These are phyloP conservation scores for Nematodospora anomalae DNA, from an alignment of 1,139 yeast species.

Conservation along the genomic window DNA sequence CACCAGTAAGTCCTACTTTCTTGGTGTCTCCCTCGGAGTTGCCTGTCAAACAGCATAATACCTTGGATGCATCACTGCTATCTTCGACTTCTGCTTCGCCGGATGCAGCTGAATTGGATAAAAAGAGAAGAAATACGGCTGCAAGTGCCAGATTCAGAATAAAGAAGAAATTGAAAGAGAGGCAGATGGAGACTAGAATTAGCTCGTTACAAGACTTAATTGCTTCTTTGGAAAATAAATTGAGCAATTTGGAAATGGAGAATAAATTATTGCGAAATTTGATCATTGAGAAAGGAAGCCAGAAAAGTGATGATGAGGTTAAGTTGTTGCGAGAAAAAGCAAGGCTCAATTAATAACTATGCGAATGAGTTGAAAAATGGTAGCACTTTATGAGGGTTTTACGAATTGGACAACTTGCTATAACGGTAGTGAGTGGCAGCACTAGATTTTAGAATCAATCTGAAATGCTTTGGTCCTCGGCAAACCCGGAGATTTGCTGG, in stretches of 20 bases:
- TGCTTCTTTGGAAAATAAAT: conserved; percentile 57
- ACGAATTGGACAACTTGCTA: too few relatives aligned
- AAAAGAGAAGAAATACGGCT: conserved; percentile 74
- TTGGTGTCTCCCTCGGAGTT: conserved; percentile 13
- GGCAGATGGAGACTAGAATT: conserved; percentile 73
- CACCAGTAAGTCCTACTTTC: conserved; percentile 10
- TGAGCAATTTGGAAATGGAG: conserved; percentile 59
- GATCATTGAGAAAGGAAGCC: conserved; percentile 44
- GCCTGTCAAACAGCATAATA: conserved; percentile 29
- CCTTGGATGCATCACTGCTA: conserved; percentile 4
- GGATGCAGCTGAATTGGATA: conserved; percentile 35
- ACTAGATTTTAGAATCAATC: too few relatives aligned
- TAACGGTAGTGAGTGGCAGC: too few relatives aligned
- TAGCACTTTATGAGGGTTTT: too few relatives aligned
- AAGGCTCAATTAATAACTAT: conserved; percentile 8
- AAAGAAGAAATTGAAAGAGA: conserved; percentile 80
- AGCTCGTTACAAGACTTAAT: conserved; percentile 63
- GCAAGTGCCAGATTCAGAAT: conserved; percentile 80
- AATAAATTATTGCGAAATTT: conserved; percentile 63
- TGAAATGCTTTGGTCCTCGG: too few relatives aligned
- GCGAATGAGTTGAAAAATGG: conserved; percentile 2
- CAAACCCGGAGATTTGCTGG: too few relatives aligned
- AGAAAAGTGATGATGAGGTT: conserved; percentile 44
- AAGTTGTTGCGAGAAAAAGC: conserved; percentile 37
- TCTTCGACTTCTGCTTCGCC: conserved; percentile 1